Evolutionary conservation across 2,329 filamentous ascomycete genomes (phyloP), one percentile per base, ranked within the genome.

Genomic region (Epichloe amarillans): DNA sequence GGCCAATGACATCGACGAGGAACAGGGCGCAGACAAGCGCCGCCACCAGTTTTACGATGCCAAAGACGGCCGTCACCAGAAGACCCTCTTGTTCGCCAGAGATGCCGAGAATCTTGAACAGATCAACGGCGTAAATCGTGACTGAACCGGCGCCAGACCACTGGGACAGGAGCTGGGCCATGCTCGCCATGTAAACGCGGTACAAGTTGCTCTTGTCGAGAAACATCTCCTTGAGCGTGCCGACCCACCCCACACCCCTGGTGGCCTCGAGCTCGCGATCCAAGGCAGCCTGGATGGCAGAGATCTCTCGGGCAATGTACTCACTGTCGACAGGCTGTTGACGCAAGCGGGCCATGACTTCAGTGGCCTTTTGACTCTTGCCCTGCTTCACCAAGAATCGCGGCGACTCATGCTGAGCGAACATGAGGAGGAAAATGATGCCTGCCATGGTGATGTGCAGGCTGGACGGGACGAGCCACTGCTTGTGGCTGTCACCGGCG

Each of bases 391-490:
- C 69, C 7, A 88, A 75, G 66, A 76, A 88, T 10, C 84, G 80
- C 0, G 84, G 84, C 0, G 83, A 86, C 63, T 88, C 84, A 51
- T 72, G 73, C 55, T 84, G 77, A 57, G 84, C 75, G 62, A 86
- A 83, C 11, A 80, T 85, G 14, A 89, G 72, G 51, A 79, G 58
- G 60, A 86, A 77, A 61, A 89, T 88, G 53, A 90, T 66, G 4
- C 77, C 77, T 2, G 85, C 82, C 60, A 90, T 88, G 61, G 88
- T 88, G 64, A 91, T 72, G 62, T 91, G 86, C 52, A 90, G 71
- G 57, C 80, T 82, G 41, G 84, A 88, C 0, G 86, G 86, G 0
- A 88, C 76, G 42, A 84, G 73, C 77, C 77, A 80, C 55, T 74
- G 71, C 50, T 70, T 69, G 51, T 70, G 66, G 2, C 68, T 70